Evolutionary conservation across 176 grass and related monocot genomes (phyloP), one percentile per base, ranked within the genome.

Genomic region (Ensete ventricosum): DNA sequence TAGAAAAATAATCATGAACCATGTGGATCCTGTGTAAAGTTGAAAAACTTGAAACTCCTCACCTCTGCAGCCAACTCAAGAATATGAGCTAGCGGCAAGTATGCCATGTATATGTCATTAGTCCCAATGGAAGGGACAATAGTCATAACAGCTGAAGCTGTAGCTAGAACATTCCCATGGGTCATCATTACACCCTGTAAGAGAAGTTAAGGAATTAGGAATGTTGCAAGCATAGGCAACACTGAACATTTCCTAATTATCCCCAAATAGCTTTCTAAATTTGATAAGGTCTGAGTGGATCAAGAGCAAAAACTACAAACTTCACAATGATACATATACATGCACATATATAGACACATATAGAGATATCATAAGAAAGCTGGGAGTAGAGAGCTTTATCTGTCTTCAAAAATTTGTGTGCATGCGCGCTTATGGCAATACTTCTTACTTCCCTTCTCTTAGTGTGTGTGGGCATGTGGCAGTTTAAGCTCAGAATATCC

Each of bases 171-270:
- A 54, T 96, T 96, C 50, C 92, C 92, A 89, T 96, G 92, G 17
- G 88, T 83, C 72, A 96, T 96, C 88, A 96, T 96, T n/a, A 96
- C 92, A 76, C 92, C 92, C 86, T 96, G 60, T 51, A 64, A 59
- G 29, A 80, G 74, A 72, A 79, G 76, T 27, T 16, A 78, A 14
- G n/a, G 67, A 53, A 80, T 8, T 82, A 9, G 12, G 11, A 65
- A 65, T 65, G 22, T 25, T 24, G 25, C 26, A 8, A 3, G 11
- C 22, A 65, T 22, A 29, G 29, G 21, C 21, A 65, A 27, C 12
- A 22, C 63, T 65, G 63, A 65, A 65, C 4, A 25, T 13, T 25
- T 25, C 25, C 4, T 29, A 11, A 65, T 65, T 25, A 64, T 21
- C 62, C 10, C 10, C 17, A 60, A 60, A 19, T 65, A 25, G 10